Base-by-base conservation (phyloP, 208 protist species). In the Trypanosoma brucei region DNA sequence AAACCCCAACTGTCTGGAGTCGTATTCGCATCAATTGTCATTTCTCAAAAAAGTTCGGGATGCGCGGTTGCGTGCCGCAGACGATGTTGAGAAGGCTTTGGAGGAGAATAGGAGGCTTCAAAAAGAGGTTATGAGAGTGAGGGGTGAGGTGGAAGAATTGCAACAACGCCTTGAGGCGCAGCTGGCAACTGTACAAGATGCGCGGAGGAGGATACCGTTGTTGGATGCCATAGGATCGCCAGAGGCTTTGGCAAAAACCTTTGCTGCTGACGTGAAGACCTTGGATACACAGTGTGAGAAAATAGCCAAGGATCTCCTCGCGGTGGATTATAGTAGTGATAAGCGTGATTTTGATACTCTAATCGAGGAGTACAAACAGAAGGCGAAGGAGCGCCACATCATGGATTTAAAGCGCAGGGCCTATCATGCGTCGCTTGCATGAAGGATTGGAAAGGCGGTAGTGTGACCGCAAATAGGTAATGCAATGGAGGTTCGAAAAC, bases 21-120 rank as follows among this genome's bases (percentile, higher is more conserved):
- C 83, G n/a, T 94, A 90, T 62, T 80, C 78, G 54, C 88, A 94
- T 62, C 88, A 94, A 58, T 62, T 92, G 51, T 85, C 88, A 3
- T 79, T 91, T 42, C 68, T 86, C 49, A 94, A 94, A 68, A 61
- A 71, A 52, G 86, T 94, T 73, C 83, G 88, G 2, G 75, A 91
- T 36, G 79, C 72, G 7, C 76, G 75, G 34, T 33, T 59, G 33
- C 76, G 87, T 36, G 85, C 78, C 0, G 56, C 88, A n/a, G 54
- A 69, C 30, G 80, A 90, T 31, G 71, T 92, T 38, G 81, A 90
- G 55, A 70, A 74, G 2, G 72, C 84, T 3, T 82, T 80, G 22
- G 69, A 75, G 8, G 76, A 82, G 42, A 91, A 88, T 60, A 64
- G 64, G 38, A 48, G 46, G 8, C 70, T 94, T 48, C 83, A 79